Evolutionary conservation across 768 basidiomycete genomes (phyloP).

Genomic region (Heimioporus sp.): DNA sequence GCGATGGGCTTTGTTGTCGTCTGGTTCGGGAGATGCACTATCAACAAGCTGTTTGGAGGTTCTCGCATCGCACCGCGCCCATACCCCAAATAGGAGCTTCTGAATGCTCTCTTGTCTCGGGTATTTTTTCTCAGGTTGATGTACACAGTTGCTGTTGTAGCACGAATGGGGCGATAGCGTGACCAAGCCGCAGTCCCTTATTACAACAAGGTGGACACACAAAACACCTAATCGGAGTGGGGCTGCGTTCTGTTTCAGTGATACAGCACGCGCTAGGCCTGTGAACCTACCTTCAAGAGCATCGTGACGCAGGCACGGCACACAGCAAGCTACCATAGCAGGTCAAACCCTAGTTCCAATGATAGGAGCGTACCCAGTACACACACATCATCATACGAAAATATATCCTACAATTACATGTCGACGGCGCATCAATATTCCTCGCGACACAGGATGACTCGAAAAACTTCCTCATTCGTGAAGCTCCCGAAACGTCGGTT

Average conservation of each 20-base stretch:
- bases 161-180: neutral
- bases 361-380: neutral
- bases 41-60: conserved; percentile 7
- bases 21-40: neutral
- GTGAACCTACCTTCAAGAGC: neutral
- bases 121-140: conserved; percentile 1
- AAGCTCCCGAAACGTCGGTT: neutral
- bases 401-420: neutral
- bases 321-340: conserved; percentile 13
- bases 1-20: neutral
- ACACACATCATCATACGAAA: neutral
- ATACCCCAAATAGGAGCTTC: neutral
- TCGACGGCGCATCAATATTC: neutral
- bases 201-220: conserved; percentile 23
- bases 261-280: neutral
- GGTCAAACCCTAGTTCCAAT: conserved; percentile 3
- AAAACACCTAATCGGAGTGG: conserved; percentile 6
- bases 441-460: neutral
- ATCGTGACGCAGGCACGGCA: neutral
- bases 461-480: neutral
- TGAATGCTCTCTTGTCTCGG: neutral
- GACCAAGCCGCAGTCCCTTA: conserved; percentile 7
- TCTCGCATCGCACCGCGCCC: conserved; percentile 5
- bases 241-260: conserved; percentile 5
- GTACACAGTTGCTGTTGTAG: conserved; percentile 1